A percentile compares a stretch with the other conserved stretches of the same genome.
Evolutionary conservation across 805 yeast genomes (phyloP).

Genomic region (Kuraishia ogatae): DNA sequence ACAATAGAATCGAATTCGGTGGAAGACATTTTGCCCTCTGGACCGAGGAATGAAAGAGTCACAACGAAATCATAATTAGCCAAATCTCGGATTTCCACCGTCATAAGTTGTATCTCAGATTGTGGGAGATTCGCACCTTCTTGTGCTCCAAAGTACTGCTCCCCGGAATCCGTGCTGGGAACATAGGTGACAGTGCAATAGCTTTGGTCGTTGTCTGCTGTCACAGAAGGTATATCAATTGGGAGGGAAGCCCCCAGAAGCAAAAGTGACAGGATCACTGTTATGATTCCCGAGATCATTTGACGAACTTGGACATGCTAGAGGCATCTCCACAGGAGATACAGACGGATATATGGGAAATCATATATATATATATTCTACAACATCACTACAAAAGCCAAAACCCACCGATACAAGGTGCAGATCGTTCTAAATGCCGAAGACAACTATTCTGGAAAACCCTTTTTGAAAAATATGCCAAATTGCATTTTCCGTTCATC

Average conservation of each 20-base stretch:
- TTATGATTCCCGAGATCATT: neutral
- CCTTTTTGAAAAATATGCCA: too few relatives aligned
- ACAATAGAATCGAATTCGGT: neutral
- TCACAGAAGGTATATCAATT: neutral
- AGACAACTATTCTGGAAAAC: too few relatives aligned
- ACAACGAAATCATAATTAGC: neutral
- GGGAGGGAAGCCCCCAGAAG: neutral
- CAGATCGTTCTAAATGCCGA: too few relatives aligned
- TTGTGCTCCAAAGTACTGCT: neutral
- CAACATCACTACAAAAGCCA: too few relatives aligned
- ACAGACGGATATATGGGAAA: neutral
- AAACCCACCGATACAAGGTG: too few relatives aligned
- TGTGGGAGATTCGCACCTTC: neutral
- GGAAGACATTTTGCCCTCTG: neutral
- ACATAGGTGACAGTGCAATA: neutral
- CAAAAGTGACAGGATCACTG: neutral
- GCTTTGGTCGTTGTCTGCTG: neutral
- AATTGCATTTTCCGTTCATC: too few relatives aligned
- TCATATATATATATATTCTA: neutral
- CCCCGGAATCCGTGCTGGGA: neutral
- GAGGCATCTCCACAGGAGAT: neutral
- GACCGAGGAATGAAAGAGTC: neutral
- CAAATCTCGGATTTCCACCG: neutral
- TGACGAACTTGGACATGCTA: neutral
- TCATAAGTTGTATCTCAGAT: neutral